Base-by-base conservation (phyloP, 768 basidiomycete genomes). In the Pleurotus citrinopileatus region DNA sequence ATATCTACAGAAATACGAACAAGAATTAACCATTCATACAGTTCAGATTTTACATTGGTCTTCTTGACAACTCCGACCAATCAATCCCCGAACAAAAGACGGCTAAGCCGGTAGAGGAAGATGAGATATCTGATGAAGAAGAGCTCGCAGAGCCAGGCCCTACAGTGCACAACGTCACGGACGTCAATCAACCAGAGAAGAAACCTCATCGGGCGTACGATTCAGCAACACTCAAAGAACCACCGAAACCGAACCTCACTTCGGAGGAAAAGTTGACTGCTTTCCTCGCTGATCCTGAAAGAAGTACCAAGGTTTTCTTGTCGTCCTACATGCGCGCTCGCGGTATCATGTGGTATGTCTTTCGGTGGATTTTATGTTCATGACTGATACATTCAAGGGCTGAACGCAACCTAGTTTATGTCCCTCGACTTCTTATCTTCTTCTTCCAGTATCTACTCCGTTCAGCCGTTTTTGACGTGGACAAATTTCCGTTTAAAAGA, bases 321-420 rank as follows among this genome's bases (percentile, higher is more conserved):
- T 86, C 87, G 0, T 86, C 86, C 3, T 79, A 82, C 59, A 85
- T 83, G 70, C 74, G 81, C 29, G 78, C 82, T 52, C 80, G 82
- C 54, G 90, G 90, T 22, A 74, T 88, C 43, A 76, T 83, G 52
- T 90, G 85, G 89, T 88, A 55, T n/a, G 75, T 62, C 7, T 46
- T 5, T 15, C 43, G 5, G 26, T 36, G 52, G 52, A 20, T 17
- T 3, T 53, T 34, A 45, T 25, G 22, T 29, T 23, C 28, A 43
- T 56, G 17, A 37, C 19, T 34, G 4, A 9, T 34, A 40, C 37
- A 46, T 17, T 32, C 42, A 27, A 67, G 82, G 79, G 69, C 69
- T 17, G 76, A 80, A 59, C 75, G 63, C 46, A 76, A 80, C 56
- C 71, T 87, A 36, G 56, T 69, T 9, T 70, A 74, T 53, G 68